Percentiles rank a stretch among this genome's conserved stretches.
These are phyloP conservation scores for Fusarium pininemorale DNA, from an alignment of 2,329 filamentous ascomycete genomes.

Conservation along the genomic window DNA sequence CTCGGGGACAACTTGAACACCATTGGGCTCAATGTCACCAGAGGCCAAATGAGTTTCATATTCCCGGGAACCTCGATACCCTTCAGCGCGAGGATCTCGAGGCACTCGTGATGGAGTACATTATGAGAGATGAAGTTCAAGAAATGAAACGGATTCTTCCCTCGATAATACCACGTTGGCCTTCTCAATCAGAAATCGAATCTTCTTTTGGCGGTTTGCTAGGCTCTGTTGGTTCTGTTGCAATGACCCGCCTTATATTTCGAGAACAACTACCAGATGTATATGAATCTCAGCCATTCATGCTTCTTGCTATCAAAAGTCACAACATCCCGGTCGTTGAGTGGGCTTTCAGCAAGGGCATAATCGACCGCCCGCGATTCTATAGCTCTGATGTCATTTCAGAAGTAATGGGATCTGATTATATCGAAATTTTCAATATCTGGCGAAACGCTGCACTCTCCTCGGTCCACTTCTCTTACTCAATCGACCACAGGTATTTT, in stretches of 20 bases:
- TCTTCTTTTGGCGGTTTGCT: rapidly evolving
- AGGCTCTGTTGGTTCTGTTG: background rate
- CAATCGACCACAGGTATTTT: rapidly evolving
- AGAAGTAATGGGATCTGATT: background rate
- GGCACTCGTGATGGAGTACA: background rate
- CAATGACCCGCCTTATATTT: background rate
- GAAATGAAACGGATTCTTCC: background rate
- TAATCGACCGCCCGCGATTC: too few relatives aligned
- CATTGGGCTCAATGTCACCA: background rate
- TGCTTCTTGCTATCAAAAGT: rapidly evolving
- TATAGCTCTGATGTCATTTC: too few relatives aligned
- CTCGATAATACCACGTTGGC: background rate
- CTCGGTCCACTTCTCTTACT: rapidly evolving
- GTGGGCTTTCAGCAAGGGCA: background rate
- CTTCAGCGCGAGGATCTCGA: background rate
- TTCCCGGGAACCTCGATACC: rapidly evolving
- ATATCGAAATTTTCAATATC: background rate
- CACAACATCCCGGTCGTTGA: rapidly evolving
- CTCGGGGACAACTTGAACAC: background rate
- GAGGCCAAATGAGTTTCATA: too few relatives aligned
- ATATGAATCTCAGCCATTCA: too few relatives aligned
- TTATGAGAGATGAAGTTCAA: background rate
- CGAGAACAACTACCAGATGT: too few relatives aligned
- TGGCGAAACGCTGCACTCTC: background rate
- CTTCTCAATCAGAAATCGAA: rapidly evolving